Evolutionary conservation across 2,329 filamentous ascomycete species (phyloP).

Genomic region (Aspergillus carbonarius): DNA sequence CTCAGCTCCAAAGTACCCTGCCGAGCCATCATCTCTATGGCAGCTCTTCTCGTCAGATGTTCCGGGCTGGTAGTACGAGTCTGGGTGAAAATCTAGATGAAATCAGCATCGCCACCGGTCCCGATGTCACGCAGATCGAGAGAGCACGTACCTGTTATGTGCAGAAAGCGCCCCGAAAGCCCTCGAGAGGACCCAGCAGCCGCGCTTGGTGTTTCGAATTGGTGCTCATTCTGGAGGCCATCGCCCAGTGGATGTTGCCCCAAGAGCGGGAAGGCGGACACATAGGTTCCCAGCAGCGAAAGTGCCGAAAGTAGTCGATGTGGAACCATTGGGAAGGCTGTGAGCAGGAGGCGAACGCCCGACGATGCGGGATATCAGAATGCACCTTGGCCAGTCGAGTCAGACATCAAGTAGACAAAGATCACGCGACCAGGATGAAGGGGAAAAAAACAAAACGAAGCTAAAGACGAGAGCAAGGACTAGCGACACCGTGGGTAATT

Average conservation of each 20-base stretch:
- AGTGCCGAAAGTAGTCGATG: conserved; percentile 11
- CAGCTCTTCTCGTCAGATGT: conserved; percentile 71
- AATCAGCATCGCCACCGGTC: conserved; percentile 6
- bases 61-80: conserved; percentile 79
- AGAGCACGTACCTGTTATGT: conserved; percentile 34
- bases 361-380: conserved; percentile 5
- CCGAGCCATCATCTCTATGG: conserved; percentile 72
- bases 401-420: not conserved
- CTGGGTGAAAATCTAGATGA: conserved; percentile 81
- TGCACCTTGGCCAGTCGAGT: not conserved
- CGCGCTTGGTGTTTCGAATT: not conserved
- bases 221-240: not conserved
- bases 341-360: conserved; percentile 7
- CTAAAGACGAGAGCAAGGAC: not conserved
- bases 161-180: conserved; percentile 36
- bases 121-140: not conserved
- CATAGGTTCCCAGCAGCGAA: conserved; percentile 15
- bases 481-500: not conserved
- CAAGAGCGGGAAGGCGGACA: conserved; percentile 17
- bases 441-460: not conserved
- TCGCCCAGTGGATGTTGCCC: conserved; percentile 20
- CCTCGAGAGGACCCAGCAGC: conserved; percentile 11
- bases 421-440: conserved; percentile 3
- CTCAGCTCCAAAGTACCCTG: conserved; percentile 81
- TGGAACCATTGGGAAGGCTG: conserved; percentile 21